Evolutionary conservation across 768 basidiomycete species (phyloP).

Genomic region (Boletus pseudo-olivaceus): DNA sequence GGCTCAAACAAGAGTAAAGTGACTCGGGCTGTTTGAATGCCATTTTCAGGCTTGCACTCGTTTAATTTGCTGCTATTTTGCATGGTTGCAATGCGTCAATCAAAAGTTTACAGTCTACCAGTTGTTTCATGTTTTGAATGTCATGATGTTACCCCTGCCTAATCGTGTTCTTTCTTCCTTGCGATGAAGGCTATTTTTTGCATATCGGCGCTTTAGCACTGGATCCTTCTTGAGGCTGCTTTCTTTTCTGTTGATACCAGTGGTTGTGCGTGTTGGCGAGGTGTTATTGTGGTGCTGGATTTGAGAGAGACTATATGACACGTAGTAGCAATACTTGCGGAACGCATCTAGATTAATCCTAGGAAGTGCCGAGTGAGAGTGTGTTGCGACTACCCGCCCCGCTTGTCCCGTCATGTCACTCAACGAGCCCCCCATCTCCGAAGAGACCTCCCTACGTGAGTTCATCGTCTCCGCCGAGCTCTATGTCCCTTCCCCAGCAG

Average conservation of each 20-base stretch:
- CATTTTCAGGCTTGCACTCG: neutral
- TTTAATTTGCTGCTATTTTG: slow-evolving; percentile 14
- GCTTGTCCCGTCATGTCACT: slow-evolving; percentile 11
- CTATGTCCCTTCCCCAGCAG: slow-evolving; percentile 53
- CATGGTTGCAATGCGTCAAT: slow-evolving; percentile 4
- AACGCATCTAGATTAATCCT: neutral
- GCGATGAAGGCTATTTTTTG: slow-evolving; percentile 16
- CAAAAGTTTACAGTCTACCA: slow-evolving; percentile 12
- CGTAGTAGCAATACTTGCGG: slow-evolving; percentile 2
- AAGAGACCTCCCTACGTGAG: slow-evolving; percentile 35
- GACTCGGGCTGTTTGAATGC: neutral
- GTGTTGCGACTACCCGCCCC: neutral
- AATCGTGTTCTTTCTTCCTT: slow-evolving; percentile 9
- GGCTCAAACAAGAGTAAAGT: slow-evolving; percentile 35
- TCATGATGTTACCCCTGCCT: slow-evolving; percentile 11
- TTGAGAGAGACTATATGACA: neutral
- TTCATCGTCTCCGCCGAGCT: slow-evolving; percentile 62
- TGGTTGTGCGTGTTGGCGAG: slow-evolving; percentile 1
- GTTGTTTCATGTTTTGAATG: slow-evolving; percentile 11
- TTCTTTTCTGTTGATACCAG: slow-evolving; percentile 11
- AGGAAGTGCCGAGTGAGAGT: neutral
- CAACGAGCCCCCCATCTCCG: slow-evolving; percentile 4
- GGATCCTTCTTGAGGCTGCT: slow-evolving; percentile 10
- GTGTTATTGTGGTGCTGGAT: slow-evolving; percentile 5
- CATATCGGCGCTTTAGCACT: slow-evolving; percentile 5